phyloP scores from a whole-genome alignment of 202 grass and related monocot species.

The Setaria viridis region DNA sequence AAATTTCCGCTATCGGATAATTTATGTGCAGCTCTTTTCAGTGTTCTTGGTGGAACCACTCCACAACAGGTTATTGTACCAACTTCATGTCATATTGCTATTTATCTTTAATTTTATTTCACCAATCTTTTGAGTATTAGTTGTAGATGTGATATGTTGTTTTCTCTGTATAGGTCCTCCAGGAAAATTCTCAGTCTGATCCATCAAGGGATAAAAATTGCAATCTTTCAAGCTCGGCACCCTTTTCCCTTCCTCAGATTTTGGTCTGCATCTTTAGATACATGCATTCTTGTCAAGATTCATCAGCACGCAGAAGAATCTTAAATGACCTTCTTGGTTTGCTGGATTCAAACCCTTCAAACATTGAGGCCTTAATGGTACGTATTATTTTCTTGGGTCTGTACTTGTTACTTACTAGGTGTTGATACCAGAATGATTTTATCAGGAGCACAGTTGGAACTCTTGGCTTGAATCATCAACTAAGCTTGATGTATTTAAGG shows the following conservation, averaged over 20 bases:
- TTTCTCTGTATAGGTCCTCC: conserved; percentile 61
- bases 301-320: conserved; percentile 73
- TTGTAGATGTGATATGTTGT: conserved; percentile 3
- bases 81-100: conserved; percentile 26
- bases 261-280: conserved; percentile 85
- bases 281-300: conserved; percentile 80
- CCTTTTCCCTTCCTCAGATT: conserved; percentile 85
- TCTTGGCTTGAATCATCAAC: conserved; percentile 85
- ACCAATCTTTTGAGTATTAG: conserved; percentile 10
- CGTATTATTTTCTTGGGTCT: conserved; percentile 29
- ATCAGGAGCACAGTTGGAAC: conserved; percentile 84
- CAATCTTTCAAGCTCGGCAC: conserved; percentile 49
- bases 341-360: conserved; percentile 80
- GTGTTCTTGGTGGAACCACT: conserved; percentile 82
- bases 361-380: conserved; percentile 96
- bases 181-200: conserved; percentile 62
- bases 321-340: conserved; percentile 75
- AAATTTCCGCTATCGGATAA: conserved; percentile 82
- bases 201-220: conserved; percentile 58
- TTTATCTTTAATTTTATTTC: conserved; percentile 21
- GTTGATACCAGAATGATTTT: conserved; percentile 43
- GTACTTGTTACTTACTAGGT: conserved; percentile 9
- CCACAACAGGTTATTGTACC: conserved; percentile 72
- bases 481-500: conserved; percentile 69
- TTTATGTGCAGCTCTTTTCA: conserved; percentile 72